A percentile compares a stretch with the other conserved stretches of the same genome.
Evolutionary conservation across 2,329 filamentous ascomycete species (phyloP).

Genomic region (Hirsutella minnesotensis): DNA sequence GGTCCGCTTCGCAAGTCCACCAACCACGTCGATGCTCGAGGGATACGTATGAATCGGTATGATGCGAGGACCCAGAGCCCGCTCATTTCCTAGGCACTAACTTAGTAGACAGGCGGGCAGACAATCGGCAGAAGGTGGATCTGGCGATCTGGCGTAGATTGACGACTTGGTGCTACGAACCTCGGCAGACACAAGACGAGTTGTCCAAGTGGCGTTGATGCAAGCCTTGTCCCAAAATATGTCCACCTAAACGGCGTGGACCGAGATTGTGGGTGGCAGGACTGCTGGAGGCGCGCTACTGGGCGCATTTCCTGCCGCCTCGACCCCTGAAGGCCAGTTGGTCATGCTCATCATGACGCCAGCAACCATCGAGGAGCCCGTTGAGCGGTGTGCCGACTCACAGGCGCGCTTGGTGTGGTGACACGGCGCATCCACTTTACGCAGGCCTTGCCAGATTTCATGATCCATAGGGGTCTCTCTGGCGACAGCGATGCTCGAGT

Average conservation of each 20-base stretch:
- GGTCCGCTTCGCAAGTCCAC: background rate
- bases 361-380: background rate
- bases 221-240: background rate
- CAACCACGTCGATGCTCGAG: background rate
- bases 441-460: background rate
- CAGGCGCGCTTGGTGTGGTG: background rate
- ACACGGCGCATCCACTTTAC: slow-evolving; percentile 1
- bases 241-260: background rate
- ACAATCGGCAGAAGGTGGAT: no score
- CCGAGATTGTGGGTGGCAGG: background rate
- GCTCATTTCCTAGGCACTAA: no score
- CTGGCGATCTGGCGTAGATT: no score
- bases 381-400: slow-evolving; percentile 2
- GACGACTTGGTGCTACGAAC: no score
- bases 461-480: background rate
- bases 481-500: no score
- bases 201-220: background rate
- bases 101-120: no score
- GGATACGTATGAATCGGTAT: no score
- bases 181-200: no score
- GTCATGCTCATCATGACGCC: background rate
- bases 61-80: no score
- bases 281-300: background rate
- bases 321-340: background rate
- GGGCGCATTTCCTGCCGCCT: background rate